Evolutionary conservation across 805 yeast species (phyloP).

Genomic region (Cyberlindnera sargentensis): DNA sequence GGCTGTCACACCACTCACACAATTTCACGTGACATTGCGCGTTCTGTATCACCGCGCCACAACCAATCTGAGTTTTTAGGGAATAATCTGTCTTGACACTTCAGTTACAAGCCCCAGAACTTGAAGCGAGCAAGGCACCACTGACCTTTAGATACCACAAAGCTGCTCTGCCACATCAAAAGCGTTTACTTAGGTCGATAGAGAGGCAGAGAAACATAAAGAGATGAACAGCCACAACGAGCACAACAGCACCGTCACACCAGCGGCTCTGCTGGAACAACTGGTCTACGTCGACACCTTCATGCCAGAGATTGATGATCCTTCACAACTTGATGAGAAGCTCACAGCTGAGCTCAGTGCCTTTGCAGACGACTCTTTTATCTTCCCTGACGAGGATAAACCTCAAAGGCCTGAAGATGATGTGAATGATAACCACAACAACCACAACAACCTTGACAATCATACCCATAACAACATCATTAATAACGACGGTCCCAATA

Average conservation of each 20-base stretch:
- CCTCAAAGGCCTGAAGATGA: constrained; percentile 27
- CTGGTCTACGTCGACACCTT: constrained; percentile 75
- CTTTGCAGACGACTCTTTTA: constrained; percentile 74
- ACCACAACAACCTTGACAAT: neutral
- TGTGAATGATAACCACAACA: constrained; percentile 7
- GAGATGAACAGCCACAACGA: constrained; percentile 1
- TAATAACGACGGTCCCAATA: constrained; percentile 1
- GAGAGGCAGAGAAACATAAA: neutral
- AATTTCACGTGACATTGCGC: no score
- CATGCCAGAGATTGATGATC: constrained; percentile 45
- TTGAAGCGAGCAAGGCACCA: no score
- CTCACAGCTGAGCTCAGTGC: constrained; percentile 65
- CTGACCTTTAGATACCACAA: neutral
- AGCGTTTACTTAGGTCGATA: neutral
- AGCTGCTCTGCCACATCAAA: neutral
- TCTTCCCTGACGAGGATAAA: constrained; percentile 79
- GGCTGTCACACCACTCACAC: no score
- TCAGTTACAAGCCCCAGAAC: no score
- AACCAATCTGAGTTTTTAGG: no score
- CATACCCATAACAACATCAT: neutral
- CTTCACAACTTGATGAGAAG: constrained; percentile 41
- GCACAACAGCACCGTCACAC: constrained; percentile 24
- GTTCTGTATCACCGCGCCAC: no score
- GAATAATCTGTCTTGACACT: no score
- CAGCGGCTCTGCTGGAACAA: constrained; percentile 56